These are phyloP conservation scores for Edaphochlamys debaryana DNA, from an alignment of 139 green algal genomes.

Conservation along the genomic window DNA sequence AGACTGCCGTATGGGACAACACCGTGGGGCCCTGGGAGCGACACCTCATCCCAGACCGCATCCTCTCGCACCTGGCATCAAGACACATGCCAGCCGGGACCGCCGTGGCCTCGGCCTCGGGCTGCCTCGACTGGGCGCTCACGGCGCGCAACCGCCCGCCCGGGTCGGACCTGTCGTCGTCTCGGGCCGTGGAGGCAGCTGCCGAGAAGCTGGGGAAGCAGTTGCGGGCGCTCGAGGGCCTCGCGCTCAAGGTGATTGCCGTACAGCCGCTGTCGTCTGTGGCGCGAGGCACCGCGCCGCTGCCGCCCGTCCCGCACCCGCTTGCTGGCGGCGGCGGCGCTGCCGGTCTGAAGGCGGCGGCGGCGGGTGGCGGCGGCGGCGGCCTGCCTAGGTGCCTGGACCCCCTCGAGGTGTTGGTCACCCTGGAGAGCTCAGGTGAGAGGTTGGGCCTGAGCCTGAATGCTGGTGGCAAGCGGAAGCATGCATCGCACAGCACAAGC, in stretches of 20 bases:
- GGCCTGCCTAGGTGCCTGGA: constrained; percentile 71
- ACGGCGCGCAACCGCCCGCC: not conserved
- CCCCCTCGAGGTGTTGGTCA: constrained; percentile 76
- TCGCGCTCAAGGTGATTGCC: constrained; percentile 73
- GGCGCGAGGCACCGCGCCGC: constrained; percentile 65
- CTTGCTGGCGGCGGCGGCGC: constrained; percentile 59
- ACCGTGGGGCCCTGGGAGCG: constrained; percentile 41
- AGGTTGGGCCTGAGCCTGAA: not conserved
- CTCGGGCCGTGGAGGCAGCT: constrained; percentile 62
- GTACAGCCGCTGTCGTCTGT: constrained; percentile 71
- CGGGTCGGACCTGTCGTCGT: constrained; percentile 46
- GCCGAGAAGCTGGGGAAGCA: constrained; percentile 76
- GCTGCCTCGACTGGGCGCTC: constrained; percentile 63
- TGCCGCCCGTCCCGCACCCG: constrained; percentile 76
- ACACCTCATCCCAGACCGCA: constrained; percentile 67
- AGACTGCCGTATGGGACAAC: constrained; percentile 81
- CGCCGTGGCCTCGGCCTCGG: constrained; percentile 40
- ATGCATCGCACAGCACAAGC: too few species aligned
- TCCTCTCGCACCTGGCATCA: constrained; percentile 56
- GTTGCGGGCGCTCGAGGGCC: constrained; percentile 64
- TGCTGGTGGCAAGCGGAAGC: too few species aligned
- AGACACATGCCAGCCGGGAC: constrained; percentile 65
- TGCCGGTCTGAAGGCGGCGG: too few species aligned
- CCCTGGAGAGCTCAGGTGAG: constrained; percentile 83
- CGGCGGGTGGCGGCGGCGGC: not conserved